Evolutionary conservation across 2,329 filamentous ascomycete species (phyloP), one percentile per base, ranked within the genome.

Genomic region (Xylaria sp.): DNA sequence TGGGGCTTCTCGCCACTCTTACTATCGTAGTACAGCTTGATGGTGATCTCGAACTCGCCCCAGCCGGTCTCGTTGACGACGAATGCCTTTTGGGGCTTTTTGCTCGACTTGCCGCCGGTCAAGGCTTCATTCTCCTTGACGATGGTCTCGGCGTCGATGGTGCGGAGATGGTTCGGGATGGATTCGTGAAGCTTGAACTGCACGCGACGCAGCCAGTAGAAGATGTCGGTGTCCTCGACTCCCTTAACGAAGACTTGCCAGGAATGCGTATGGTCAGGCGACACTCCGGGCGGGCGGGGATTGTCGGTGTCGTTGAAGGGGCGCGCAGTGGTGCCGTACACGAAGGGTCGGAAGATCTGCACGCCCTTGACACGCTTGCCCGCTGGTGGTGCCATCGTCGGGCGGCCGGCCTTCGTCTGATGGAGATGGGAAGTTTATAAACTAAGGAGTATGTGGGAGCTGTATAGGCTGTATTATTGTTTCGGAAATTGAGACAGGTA

Each of bases 111-210:
- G 45, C 73, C 72, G 53, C 69, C 67, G 54, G 42, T 27, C 15
- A 47, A n/a, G 3, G 69, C 36, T 42, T 76, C 74, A 60, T 76
- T 77, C 56, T 78, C 76, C 51, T 73, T 73, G 2, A 71, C 61
- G 65, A 78, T 74, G 22, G 73, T 73, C 66, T 78, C 76, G 49
- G 69, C 72, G 42, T 75, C 79, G 85, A 68, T 79, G 87, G 87
- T 97, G 73, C 96, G 91, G 25, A 96, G 87, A 64, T 92, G 92
- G 79, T 97, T 97, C 31, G 93, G 90, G 78, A 97, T 98, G 10
- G 95, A 97, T 80, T 98, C 94, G 84, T 97, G 95, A 17, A 99
- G 88, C 80, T 98, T 98, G 83, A 99, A 99, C 79, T 97, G 94
- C 0, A 99, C 95, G 75, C 97, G 95, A 65, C 95, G 93, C 72